Conservation (phyloP, 495 filamentous ascomycete genomes). For the Aspergillus avenaceus region DNA sequence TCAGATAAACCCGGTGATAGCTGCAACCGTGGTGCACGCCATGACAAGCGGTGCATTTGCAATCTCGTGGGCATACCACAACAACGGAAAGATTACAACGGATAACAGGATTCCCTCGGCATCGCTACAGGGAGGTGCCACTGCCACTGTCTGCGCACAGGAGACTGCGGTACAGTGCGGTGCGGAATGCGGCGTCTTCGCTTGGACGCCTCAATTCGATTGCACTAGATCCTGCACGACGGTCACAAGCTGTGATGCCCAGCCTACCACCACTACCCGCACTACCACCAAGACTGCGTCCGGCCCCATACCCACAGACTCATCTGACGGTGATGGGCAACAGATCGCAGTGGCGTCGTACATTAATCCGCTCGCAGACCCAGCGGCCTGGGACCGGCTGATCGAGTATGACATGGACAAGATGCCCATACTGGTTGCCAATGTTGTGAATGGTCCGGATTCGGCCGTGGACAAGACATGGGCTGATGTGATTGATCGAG, state of each 20-base stretch:
- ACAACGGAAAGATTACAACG: neutral
- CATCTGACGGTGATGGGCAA: neutral
- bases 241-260: neutral
- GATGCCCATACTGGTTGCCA: conserved; percentile 14
- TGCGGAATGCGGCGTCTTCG: neutral
- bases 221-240: conserved; percentile 3
- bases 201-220: conserved; percentile 2
- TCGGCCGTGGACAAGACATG: conserved; percentile 9
- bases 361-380: conserved; percentile 18
- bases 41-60: neutral
- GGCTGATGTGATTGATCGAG: conserved; percentile 12
- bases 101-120: neutral
- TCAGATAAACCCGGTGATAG: neutral
- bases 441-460: conserved; percentile 18
- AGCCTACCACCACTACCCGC: neutral
- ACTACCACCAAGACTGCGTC: neutral
- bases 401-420: conserved; percentile 8
- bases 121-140: conserved; percentile 1
- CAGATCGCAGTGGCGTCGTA: conserved; percentile 20
- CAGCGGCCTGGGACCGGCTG: conserved; percentile 14
- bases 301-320: neutral
- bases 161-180: conserved; percentile 1
- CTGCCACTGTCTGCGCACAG: neutral
- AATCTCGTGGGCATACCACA: neutral
- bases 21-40: neutral